Evolutionary conservation across 106 monocot species (phyloP), one percentile per base, ranked within the genome.

Genomic region (Posidonia australis): DNA sequence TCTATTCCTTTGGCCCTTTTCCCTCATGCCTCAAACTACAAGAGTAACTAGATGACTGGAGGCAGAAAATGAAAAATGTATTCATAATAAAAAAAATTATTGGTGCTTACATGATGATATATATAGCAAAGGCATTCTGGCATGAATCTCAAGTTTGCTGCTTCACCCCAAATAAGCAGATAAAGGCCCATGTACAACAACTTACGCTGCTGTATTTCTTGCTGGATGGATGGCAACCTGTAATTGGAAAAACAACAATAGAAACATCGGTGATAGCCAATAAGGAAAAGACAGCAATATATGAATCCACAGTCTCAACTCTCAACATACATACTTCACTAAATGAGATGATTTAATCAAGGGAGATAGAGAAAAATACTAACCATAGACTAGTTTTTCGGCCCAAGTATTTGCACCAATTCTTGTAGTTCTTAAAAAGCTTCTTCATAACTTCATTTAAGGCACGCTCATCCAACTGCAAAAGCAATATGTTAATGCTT

Each of bases 101-200:
- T 26, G 3, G 16, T 31, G 44, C 88, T 66, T 77, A 94, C 94
- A 76, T 96, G 90, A 78, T 96, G 96, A 75, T 90, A 96, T 58
- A 96, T 96, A 65, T 96, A 96, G 71, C 96, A 96, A 52, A 96
- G 87, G 64, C 96, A 96, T 51, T 96, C 96, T 58, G 96, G 96
- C 96, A 96, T 90, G 54, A 96, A 96, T 54, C 96, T 77, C 73
- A 94, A 75, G 54, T 94, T 94, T 58, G 93, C 93, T 29, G 93
- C 93, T 77, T 94, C 93, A 54, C 96, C 96, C 96, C 96, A 96
- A 45, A 96, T 96, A 22, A 96, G 86, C 67, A 96, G 86, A 74
- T 96, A 96, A 32, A 96, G 86, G 30, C 94, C 84, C 80, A 96
- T 87, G 60, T 96, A 96, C n/a, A 96, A 70, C 45, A 96, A 80